Evolutionary conservation across 2,329 filamentous ascomycete species (phyloP), one percentile per base, ranked within the genome.

Genomic region (Fusarium udum): DNA sequence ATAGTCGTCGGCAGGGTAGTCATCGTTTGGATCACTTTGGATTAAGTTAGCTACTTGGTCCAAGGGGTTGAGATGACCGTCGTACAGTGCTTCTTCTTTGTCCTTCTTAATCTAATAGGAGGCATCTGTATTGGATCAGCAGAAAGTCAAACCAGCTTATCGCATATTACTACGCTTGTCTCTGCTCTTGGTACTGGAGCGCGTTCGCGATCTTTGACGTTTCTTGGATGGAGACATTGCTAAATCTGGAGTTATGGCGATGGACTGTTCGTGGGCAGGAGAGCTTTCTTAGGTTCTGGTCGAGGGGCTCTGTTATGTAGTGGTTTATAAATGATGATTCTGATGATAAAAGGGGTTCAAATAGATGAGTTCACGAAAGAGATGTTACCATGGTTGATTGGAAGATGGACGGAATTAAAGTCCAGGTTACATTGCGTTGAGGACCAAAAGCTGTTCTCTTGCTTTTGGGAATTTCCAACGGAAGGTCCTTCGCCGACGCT

Each of bases 391-490:
- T 28, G 20, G 14, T 39, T 28, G 10, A 4, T n/a, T 40, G 4
- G 2, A 28, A 28, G 20, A 55, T 40, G 20, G 15, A 4, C 15
- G 18, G 3, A 36, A 22, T 20, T 5, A n/a, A 28, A 31, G 34
- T 4, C 20, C 11, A 53, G 11, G 5, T 39, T 16, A 4, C 18
- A 15, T 15, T 12, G 24, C 3, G 18, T 14, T 16, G 20, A 39
- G 3, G 24, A 7, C 24, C 49, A 37, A 22, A 53, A 15, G 9
- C 9, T 39, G 11, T 6, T 6, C 34, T 18, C 2, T 28, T 40
- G 15, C 4, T 11, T 28, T 28, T 5, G 4, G 10, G 15, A 3
- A 13, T 22, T 28, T 28, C 4, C 1, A 14, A 16, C 6, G 24
- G 34, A 40, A 53, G 34, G 51, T 28, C n/a, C 6, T 55, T 39